Evolutionary conservation across 805 yeast genomes (phyloP).

Genomic region (Candida pini): DNA sequence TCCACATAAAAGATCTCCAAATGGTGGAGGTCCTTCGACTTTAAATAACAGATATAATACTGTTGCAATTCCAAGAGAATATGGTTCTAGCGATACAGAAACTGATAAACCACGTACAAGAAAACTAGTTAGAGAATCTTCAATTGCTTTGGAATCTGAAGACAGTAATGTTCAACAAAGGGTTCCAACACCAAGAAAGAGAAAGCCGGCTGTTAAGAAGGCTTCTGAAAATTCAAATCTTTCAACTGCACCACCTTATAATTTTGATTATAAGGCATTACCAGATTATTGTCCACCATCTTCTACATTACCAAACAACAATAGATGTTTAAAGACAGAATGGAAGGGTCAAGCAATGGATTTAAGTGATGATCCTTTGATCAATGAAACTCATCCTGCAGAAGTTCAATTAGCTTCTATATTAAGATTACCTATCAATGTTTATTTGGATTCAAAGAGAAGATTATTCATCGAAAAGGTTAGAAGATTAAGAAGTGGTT

Average conservation of each 20-base stretch:
- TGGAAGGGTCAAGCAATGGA: conserved; percentile 99
- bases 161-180: conserved; percentile 19
- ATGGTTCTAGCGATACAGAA: conserved; percentile 27
- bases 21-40: too few species aligned
- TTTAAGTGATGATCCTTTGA: conserved; percentile 69
- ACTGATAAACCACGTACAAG: conserved; percentile 57
- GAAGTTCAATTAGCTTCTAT: conserved; percentile 82
- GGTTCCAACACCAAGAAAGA: conserved; percentile 31
- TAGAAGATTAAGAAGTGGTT: conserved; percentile 57
- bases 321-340: conserved; percentile 76
- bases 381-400: conserved; percentile 78
- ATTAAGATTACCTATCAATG: conserved; percentile 81
- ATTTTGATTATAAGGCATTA: conserved; percentile 59
- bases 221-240: conserved; percentile 16
- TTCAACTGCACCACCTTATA: conserved; percentile 43
- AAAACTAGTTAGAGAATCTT: conserved; percentile 41
- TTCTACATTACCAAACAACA: conserved; percentile 59
- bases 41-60: conserved; percentile 21
- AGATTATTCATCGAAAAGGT: conserved; percentile 88
- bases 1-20: conserved; percentile 1
- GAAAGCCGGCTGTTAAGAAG: conserved; percentile 27
- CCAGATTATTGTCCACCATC: conserved; percentile 82
- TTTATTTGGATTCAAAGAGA: conserved; percentile 75
- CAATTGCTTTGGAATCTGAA: conserved; percentile 27
- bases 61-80: conserved; percentile 23